phyloP scores from a whole-genome alignment of 2,329 filamentous ascomycete species.

The Colletotrichum australisinense region DNA sequence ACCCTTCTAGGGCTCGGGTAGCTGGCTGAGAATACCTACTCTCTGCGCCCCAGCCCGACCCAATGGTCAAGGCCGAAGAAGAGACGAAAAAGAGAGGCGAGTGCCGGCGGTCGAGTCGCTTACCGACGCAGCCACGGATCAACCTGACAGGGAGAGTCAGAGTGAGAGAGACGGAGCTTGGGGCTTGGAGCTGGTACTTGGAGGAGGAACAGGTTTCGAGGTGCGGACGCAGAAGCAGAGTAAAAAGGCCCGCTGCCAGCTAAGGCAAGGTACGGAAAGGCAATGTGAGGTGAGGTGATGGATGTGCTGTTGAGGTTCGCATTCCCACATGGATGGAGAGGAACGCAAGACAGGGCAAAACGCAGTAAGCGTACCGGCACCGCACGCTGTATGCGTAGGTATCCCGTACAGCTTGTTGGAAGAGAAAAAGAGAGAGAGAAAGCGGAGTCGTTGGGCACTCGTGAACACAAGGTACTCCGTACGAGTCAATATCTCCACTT shows the following conservation, averaged over 20 bases:
- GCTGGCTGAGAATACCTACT: slow-evolving; percentile 18
- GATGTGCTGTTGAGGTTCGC: background rate
- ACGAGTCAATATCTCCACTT: slow-evolving; percentile 33
- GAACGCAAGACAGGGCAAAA: slow-evolving; percentile 5
- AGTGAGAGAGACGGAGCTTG: background rate
- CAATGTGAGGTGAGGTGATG: slow-evolving; percentile 2
- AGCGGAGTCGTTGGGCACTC: background rate
- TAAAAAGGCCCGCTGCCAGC: slow-evolving; percentile 19
- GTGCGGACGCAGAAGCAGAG: slow-evolving; percentile 16
- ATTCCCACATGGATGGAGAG: background rate
- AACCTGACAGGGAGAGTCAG: background rate
- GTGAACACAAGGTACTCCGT: slow-evolving; percentile 4
- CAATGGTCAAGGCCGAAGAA: slow-evolving; percentile 35
- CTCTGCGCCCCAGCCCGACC: slow-evolving; percentile 23
- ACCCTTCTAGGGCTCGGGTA: slow-evolving; percentile 29
- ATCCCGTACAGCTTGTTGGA: background rate
- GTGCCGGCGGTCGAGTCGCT: slow-evolving; percentile 24
- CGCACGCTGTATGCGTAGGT: too few relatives aligned
- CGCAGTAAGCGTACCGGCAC: background rate
- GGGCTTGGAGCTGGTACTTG: background rate
- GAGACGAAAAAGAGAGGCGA: slow-evolving; percentile 31
- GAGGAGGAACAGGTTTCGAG: slow-evolving; percentile 1
- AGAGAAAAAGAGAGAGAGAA: background rate
- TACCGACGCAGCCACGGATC: slow-evolving; percentile 19
- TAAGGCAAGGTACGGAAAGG: slow-evolving; percentile 31